phyloP scores from a whole-genome alignment of 2,329 filamentous ascomycete species.

The Metarhizium rileyi region DNA sequence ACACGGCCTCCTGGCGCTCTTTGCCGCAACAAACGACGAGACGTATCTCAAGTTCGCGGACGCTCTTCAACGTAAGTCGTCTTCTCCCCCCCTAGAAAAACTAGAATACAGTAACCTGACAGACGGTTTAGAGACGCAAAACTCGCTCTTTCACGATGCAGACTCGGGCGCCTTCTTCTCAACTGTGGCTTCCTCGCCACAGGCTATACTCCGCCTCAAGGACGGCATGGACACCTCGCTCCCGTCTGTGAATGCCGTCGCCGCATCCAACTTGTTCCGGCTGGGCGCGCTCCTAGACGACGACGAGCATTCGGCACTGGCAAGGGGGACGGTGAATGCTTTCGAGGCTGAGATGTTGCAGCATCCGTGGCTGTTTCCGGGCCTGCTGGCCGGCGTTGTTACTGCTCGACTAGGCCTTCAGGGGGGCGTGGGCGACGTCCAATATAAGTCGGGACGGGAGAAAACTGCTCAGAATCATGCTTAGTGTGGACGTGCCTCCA shows the following conservation, averaged over 20 bases:
- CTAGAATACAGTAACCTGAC: too few species aligned
- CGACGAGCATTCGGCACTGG: conserved; percentile 51
- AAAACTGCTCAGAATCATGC: conserved; percentile 7
- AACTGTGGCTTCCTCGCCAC: conserved; percentile 50
- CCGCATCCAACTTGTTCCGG: conserved; percentile 79
- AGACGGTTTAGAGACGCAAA: conserved; percentile 52
- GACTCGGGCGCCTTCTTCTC: conserved; percentile 62
- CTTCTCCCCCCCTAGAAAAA: neutral
- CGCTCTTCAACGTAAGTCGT: conserved; percentile 56
- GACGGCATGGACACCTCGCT: conserved; percentile 91
- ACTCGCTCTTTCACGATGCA: conserved; percentile 66
- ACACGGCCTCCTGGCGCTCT: conserved; percentile 72
- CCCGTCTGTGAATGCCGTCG: conserved; percentile 80
- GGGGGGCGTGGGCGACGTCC: conserved; percentile 17
- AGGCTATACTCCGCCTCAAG: conserved; percentile 79
- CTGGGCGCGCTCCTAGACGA: conserved; percentile 62
- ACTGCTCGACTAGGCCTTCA: conserved; percentile 61
- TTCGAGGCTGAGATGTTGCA: conserved; percentile 90
- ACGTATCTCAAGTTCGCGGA: conserved; percentile 72
- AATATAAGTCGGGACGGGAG: conserved; percentile 13
- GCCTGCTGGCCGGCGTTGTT: conserved; percentile 68
- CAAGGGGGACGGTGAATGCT: conserved; percentile 65
- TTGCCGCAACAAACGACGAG: conserved; percentile 71
- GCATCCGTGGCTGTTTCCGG: conserved; percentile 85
- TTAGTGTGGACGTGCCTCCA: too few species aligned